Evolutionary conservation across 805 yeast genomes (phyloP).

Genomic region (Soucietia sequanensis): DNA sequence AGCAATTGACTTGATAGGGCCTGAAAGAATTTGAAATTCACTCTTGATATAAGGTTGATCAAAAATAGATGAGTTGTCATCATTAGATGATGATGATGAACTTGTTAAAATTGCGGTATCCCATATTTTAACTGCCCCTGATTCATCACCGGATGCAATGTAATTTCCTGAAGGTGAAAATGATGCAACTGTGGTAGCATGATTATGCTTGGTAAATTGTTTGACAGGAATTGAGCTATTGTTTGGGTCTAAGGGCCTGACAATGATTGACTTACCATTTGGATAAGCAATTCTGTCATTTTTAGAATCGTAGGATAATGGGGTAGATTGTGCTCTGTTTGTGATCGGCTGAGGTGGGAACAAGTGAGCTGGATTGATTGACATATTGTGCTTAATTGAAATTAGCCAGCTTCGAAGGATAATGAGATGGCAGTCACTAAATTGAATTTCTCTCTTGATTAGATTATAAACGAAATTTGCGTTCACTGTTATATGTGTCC

Average conservation of each 20-base stretch:
- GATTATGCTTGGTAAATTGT: slow-evolving; percentile 76
- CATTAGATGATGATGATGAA: slow-evolving; percentile 10
- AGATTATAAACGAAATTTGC: too few species aligned
- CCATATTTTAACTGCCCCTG: slow-evolving; percentile 92
- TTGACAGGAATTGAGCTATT: slow-evolving; percentile 40
- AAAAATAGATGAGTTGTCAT: slow-evolving; percentile 40
- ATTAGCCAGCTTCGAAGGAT: too few species aligned
- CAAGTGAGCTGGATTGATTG: slow-evolving; percentile 27
- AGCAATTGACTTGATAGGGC: slow-evolving; percentile 75
- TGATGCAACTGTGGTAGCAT: slow-evolving; percentile 75
- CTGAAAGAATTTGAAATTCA: slow-evolving; percentile 76
- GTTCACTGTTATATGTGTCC: too few species aligned
- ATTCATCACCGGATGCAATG: slow-evolving; percentile 87
- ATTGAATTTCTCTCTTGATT: too few species aligned
- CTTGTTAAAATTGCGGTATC: slow-evolving; percentile 47
- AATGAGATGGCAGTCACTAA: too few species aligned
- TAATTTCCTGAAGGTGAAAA: slow-evolving; percentile 90
- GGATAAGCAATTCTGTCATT: slow-evolving; percentile 77
- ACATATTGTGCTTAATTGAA: slow-evolving; percentile 19
- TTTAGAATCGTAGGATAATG: slow-evolving; percentile 69
- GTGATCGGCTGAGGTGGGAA: slow-evolving; percentile 85
- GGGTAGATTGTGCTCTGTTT: slow-evolving; percentile 64
- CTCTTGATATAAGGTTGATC: slow-evolving; percentile 64
- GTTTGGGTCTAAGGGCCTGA: slow-evolving; percentile 60
- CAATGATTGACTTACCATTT: slow-evolving; percentile 72